Base-by-base conservation (phyloP, 345 rosid species). In the Microcos paniculata region DNA sequence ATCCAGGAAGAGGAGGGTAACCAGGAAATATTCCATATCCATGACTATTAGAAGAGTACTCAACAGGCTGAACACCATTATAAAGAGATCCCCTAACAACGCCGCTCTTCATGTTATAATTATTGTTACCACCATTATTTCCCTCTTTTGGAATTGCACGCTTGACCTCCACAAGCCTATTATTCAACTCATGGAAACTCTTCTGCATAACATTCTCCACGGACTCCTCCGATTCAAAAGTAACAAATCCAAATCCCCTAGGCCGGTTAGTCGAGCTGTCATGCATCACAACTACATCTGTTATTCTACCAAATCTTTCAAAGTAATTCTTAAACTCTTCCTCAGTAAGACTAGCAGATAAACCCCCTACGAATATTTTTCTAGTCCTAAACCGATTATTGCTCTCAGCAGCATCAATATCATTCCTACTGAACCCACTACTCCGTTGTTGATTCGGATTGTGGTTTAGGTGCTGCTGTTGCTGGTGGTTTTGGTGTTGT, bases 161-260 rank as follows among this genome's bases (percentile, higher is more conserved):
- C 86, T 94, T 92, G 49, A 92, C 96, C 78, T 94, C 98, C 61
- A 90, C 93, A 1, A 73, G 77, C 83, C 83, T 92, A 19, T 89
- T 86, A 80, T 81, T 87, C 83, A 92, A 67, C 77, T 89, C 94
- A 81, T 89, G 90, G 77, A 87, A 88, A 26, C 28, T 83, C 38
- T 86, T 89, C 73, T 76, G 78, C 92, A 90, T 79, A 51, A 87
- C 97, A 76, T 80, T 81, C 49, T 88, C 92, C 38, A 86, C 96
- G 24, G 96, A 84, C 69, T 92, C 89, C 79, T 90, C 97, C 0
- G 87, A 86, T 35, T 90, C 93, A 76, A 79, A 92, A 6, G 97
- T 92, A 67, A 94, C 89, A 80, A 92, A 91, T 28, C 98, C 98
- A 33, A 94, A 92, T 12, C 98, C 98, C 79, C 97, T 87, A 26